Base-by-base conservation (phyloP, 169 alveolate genomes). In the Condylostoma magnum region DNA sequence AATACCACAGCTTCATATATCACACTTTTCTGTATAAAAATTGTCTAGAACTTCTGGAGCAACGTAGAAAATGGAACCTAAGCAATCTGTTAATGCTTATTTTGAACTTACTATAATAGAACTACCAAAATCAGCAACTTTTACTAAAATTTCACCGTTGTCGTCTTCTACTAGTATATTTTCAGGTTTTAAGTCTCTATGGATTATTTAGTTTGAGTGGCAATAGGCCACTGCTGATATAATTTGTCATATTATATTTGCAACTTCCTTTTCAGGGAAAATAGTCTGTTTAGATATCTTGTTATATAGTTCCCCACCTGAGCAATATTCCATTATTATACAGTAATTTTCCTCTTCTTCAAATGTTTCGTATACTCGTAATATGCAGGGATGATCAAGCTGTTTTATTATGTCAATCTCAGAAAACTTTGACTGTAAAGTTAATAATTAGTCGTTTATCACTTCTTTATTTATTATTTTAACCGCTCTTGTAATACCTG, bases 151-250 rank as follows among this genome's bases (percentile, higher is more conserved):
- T 46, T 73, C 70, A 3, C 69, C 80, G 27, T 54, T 56, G 10
- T 80, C 56, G 44, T 48, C 79, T 10, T 25, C 68, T 1, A 75
- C 47, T 51, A 84, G 69, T 28, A 86, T 30, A 67, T 86, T 86
- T 46, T 86, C 93, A 34, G 83, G 85, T 76, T 86, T 86, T 30
- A 82, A 56, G 60, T 86, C 93, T 57, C 93, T 47, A 66, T 81
- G 92, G 27, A 77, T 79, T 27, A 85, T 79, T 53, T 75, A 57
- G 38, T 74, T 79, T 36, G 69, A 47, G 63, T 85, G 89, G 53
- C 76, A 78, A 52, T 85, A 85, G 8, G 76, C 65, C 22, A 85
- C 63, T 2, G 82, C 89, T 30, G 80, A 73, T 33, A 85, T 66
- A 4, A 85, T 28, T 60, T 81, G 78, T 55, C 65, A 47, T 52